Percentiles rank a stretch among this genome's conserved stretches.
Evolutionary conservation across 148 eudicot genomes (phyloP).

Genomic region (Rhododendron kiyosumense): DNA sequence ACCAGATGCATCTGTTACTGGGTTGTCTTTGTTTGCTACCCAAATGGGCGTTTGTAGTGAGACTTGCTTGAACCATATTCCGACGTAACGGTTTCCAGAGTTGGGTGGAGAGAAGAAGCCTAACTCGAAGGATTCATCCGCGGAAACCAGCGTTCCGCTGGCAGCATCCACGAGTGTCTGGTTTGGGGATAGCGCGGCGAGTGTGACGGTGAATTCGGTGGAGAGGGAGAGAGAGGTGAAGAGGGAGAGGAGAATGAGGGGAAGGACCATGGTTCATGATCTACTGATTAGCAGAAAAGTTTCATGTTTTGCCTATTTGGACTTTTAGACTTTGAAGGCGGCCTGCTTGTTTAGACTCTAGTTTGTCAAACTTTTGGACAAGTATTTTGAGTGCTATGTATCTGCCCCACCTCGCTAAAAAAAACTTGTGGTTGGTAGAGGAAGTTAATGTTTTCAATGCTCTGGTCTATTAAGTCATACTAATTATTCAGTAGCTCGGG

Average conservation of each 20-base stretch:
- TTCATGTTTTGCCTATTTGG: neutral
- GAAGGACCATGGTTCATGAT: conserved; percentile 18
- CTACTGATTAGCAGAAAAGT: neutral
- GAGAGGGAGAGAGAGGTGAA: conserved; percentile 8
- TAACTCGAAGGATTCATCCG: conserved; percentile 16
- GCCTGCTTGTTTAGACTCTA: neutral
- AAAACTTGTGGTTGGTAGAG: too few species aligned
- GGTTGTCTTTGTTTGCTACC: conserved; percentile 23
- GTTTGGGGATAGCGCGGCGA: neutral
- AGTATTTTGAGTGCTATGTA: too few species aligned
- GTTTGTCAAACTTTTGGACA: too few species aligned
- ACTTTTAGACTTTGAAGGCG: neutral
- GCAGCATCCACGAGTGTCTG: conserved; percentile 2
- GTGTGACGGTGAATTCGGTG: neutral
- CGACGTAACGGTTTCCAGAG: conserved; percentile 20
- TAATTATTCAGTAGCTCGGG: too few species aligned
- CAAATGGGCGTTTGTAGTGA: conserved; percentile 10
- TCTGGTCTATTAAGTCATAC: too few species aligned
- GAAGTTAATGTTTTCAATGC: too few species aligned
- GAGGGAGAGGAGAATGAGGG: conserved; percentile 3
- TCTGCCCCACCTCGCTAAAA: too few species aligned
- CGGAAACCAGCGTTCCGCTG: conserved; percentile 15
- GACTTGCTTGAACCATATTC: conserved; percentile 26
- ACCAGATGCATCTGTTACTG: conserved; percentile 11
- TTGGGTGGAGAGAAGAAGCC: conserved; percentile 31